A percentile compares a stretch with the other conserved stretches of the same genome.
phyloP scores from a whole-genome alignment of 2,329 filamentous ascomycete species.

The Ambrosiella cleistominuta region DNA sequence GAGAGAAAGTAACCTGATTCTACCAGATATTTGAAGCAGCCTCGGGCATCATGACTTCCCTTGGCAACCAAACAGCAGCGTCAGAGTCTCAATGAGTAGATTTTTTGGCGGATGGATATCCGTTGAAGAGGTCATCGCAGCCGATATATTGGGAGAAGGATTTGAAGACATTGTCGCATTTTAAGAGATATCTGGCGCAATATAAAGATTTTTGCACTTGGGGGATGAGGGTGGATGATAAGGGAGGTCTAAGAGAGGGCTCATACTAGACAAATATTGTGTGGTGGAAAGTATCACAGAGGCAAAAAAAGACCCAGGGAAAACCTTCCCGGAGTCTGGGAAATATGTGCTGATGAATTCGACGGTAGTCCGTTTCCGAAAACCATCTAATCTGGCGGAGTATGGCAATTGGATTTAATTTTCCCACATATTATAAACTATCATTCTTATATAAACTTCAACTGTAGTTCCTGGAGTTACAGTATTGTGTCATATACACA shows the following conservation, averaged over 20 bases:
- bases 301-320: not conserved
- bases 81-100: not conserved
- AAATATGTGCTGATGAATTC: no score
- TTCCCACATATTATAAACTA: no score
- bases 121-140: no score
- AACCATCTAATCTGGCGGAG: no score
- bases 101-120: not conserved
- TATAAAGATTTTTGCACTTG: not conserved
- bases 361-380: no score
- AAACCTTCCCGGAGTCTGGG: not conserved
- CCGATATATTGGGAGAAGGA: not conserved
- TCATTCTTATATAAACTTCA: no score
- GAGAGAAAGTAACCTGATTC: no score
- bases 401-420: no score
- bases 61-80: not conserved
- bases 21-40: no score
- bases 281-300: not conserved
- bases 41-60: no score
- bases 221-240: not conserved
- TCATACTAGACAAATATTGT: not conserved
- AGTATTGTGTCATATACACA: no score
- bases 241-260: not conserved
- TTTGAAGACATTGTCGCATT: not conserved
- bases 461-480: no score
- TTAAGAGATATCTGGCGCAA: not conserved